Conservation (phyloP, 139 green algal genomes). For the Zygnema circumcarinatum region DNA sequence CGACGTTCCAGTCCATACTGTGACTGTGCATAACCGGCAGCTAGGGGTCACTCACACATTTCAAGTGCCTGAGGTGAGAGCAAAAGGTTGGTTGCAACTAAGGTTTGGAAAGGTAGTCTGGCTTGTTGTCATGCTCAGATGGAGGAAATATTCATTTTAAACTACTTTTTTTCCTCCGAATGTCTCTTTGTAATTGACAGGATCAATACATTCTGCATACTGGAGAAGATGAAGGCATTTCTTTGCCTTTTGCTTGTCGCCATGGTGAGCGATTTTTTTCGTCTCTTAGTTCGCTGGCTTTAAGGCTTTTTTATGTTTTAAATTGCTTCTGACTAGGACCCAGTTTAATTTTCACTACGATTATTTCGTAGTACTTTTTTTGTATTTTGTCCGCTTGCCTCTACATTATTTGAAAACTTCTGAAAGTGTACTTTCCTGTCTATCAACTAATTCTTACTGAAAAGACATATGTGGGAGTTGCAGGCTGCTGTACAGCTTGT, state of each 20-base stretch:
- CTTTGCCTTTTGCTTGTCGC: constrained; percentile 93
- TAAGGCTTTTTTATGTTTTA: constrained; percentile 9
- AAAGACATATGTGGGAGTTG: constrained; percentile 72
- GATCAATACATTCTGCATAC: constrained; percentile 95
- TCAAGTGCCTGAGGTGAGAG: constrained; percentile 18
- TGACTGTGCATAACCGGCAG: background rate
- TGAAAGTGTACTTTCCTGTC: background rate
- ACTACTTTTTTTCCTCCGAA: background rate
- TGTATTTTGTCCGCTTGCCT: background rate
- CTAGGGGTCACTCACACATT: background rate
- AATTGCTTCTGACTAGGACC: too few species aligned
- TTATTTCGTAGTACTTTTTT: background rate
- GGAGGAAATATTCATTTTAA: background rate
- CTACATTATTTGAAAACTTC: background rate
- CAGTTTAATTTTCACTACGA: too few species aligned
- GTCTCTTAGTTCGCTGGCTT: constrained; percentile 1
- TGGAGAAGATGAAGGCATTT: constrained; percentile 88
- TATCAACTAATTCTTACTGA: background rate
- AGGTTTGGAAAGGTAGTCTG: too few species aligned
- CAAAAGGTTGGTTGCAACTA: background rate
- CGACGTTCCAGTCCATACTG: constrained; percentile 18
- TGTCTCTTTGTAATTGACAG: constrained; percentile 61
- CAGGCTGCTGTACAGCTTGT: constrained; percentile 96
- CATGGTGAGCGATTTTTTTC: constrained; percentile 84
- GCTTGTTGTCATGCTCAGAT: too few species aligned